phyloP scores from a whole-genome alignment of 352 stramenopile species.

The Globisporangium mamillatum region DNA sequence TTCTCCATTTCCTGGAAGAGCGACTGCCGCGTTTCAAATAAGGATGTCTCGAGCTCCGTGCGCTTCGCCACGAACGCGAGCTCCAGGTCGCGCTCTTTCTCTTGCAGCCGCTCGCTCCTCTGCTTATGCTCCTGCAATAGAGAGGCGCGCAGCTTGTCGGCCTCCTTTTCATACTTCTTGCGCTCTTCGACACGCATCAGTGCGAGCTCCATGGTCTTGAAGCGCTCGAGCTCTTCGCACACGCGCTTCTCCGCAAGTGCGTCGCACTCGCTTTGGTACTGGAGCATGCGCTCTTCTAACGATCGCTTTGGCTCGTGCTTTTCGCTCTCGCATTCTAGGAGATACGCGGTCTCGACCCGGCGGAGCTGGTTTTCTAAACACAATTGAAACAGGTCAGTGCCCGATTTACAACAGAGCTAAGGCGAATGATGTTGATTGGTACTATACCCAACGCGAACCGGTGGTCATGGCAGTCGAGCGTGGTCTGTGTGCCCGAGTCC shows the following conservation, averaged over 20 bases:
- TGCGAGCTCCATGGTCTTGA: constrained; percentile 47
- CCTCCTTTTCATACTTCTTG: constrained; percentile 47
- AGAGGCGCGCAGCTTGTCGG: constrained; percentile 38
- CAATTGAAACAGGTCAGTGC: neutral
- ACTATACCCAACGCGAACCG: constrained; percentile 37
- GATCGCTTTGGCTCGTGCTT: constrained; percentile 35
- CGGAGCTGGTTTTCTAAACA: constrained; percentile 57
- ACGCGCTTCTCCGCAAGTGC: constrained; percentile 49
- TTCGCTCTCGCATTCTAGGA: constrained; percentile 37
- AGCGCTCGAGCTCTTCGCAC: constrained; percentile 53
- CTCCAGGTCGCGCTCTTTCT: constrained; percentile 63
- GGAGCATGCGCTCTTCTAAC: constrained; percentile 59
- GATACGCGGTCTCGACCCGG: constrained; percentile 58
- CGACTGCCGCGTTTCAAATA: constrained; percentile 64
- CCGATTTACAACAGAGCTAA: neutral
- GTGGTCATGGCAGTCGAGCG: constrained; percentile 65
- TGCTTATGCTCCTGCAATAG: constrained; percentile 50
- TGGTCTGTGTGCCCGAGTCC: constrained; percentile 51
- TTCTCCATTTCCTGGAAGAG: constrained; percentile 70
- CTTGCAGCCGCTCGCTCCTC: constrained; percentile 41
- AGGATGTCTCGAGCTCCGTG: constrained; percentile 52
- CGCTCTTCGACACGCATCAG: constrained; percentile 60
- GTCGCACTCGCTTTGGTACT: constrained; percentile 71
- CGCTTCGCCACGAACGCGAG: constrained; percentile 44
- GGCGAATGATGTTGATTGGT: neutral